Percentiles rank a stretch among this genome's conserved stretches.
Conservation (phyloP, 1,284 basidiomycete species). For the Sporisorium scitamineum region DNA sequence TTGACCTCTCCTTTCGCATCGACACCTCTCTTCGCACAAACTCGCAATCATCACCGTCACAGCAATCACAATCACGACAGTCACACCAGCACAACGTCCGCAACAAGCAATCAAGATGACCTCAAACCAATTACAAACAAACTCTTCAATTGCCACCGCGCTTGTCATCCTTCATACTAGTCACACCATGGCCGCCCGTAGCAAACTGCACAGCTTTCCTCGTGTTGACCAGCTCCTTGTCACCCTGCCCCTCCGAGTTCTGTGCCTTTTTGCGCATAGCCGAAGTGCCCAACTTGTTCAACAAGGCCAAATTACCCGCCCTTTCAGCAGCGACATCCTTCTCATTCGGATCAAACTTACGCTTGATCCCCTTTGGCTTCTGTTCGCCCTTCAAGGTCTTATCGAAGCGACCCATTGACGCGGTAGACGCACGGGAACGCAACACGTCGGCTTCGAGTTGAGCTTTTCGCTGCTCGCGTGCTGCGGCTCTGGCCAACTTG, state of each 20-base stretch:
- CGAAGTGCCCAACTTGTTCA: conserved; percentile 78
- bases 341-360: conserved; percentile 90
- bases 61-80: too few species aligned
- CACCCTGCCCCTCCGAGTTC: conserved; percentile 70
- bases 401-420: conserved; percentile 89
- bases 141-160: conserved; percentile 21
- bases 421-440: conserved; percentile 85
- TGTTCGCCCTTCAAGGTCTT: conserved; percentile 87
- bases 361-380: conserved; percentile 82
- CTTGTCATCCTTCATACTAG: conserved; percentile 52
- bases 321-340: conserved; percentile 78
- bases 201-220: conserved; percentile 63
- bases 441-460: conserved; percentile 84
- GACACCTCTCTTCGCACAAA: too few species aligned
- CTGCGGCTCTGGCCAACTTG: conserved; percentile 48
- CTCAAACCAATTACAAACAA: not conserved
- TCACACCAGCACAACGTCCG: not conserved
- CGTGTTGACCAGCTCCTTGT: conserved; percentile 61
- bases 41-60: too few species aligned
- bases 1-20: too few species aligned
- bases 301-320: conserved; percentile 78
- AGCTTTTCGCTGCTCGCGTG: conserved; percentile 75
- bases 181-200: conserved; percentile 52
- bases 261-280: conserved; percentile 21
- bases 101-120: not conserved